These are phyloP conservation scores for Populus euphratica DNA, from an alignment of 345 rosid genomes.

Conservation along the genomic window DNA sequence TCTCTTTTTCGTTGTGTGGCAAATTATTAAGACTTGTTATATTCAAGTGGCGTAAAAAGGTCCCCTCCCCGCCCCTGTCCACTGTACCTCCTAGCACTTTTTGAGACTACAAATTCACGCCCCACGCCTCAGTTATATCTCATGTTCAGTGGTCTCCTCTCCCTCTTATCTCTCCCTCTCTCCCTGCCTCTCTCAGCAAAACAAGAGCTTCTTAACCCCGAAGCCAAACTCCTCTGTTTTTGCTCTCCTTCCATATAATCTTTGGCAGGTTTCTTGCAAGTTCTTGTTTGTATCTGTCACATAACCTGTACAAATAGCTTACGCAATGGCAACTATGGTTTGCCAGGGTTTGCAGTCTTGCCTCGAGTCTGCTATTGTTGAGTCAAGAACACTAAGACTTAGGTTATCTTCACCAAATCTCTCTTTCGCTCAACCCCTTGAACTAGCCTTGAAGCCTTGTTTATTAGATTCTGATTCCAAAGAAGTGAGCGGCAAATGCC, in stretches of 20 bases:
- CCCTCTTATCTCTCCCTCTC: background rate
- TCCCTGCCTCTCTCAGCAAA: background rate
- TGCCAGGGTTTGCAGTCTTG: conserved; percentile 58
- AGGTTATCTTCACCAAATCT: conserved; percentile 47
- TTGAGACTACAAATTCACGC: conserved; percentile 52
- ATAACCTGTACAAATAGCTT: background rate
- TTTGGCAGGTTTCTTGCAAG: background rate
- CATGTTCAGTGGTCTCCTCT: conserved; percentile 21
- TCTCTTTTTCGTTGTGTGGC: conserved; percentile 33
- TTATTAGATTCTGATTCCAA: conserved; percentile 27
- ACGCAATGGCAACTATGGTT: conserved; percentile 60
- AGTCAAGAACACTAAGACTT: conserved; percentile 56
- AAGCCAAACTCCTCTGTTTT: conserved; percentile 8
- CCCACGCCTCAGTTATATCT: conserved; percentile 24
- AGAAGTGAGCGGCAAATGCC: conserved; percentile 13
- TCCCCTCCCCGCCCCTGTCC: conserved; percentile 5
- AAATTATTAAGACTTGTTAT: conserved; percentile 25
- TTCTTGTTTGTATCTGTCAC: background rate
- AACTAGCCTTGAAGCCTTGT: conserved; percentile 38
- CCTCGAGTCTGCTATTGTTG: conserved; percentile 52
- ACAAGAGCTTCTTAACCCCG: background rate
- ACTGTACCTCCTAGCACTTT: conserved; percentile 20
- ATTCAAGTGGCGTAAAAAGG: conserved; percentile 41
- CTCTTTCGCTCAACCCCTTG: conserved; percentile 35
- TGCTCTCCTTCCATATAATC: conserved; percentile 14